These are phyloP conservation scores for Tylopilus balloui DNA, from an alignment of 768 basidiomycete genomes.

Conservation along the genomic window DNA sequence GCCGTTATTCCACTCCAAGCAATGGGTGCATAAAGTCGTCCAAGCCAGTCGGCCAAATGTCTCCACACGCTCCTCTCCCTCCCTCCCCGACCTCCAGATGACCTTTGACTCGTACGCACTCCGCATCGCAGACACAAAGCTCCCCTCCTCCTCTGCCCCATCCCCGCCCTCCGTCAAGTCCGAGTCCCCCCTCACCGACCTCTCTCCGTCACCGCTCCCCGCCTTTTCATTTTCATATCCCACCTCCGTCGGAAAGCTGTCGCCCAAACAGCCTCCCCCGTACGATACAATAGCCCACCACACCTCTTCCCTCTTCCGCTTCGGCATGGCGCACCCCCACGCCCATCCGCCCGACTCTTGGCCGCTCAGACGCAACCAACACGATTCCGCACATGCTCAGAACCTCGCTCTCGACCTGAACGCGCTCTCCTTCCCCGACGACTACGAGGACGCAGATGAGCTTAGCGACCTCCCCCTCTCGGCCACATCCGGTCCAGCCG, in stretches of 20 bases:
- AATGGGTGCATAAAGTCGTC: conserved; percentile 10
- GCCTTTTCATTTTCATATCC: conserved; percentile 26
- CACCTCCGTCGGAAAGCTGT: neutral
- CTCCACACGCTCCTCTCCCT: neutral
- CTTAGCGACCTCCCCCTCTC: conserved; percentile 42
- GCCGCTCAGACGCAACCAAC: conserved; percentile 18
- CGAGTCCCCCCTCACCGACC: conserved; percentile 21
- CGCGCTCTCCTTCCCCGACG: conserved; percentile 50
- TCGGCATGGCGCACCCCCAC: conserved; percentile 24
- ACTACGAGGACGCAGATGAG: conserved; percentile 59
- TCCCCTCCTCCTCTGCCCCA: conserved; percentile 1
- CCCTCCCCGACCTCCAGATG: conserved; percentile 10
- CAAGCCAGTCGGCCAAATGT: neutral
- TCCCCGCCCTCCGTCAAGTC: conserved; percentile 27
- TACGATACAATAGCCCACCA: neutral
- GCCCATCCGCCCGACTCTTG: conserved; percentile 19
- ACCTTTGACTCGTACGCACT: conserved; percentile 22
- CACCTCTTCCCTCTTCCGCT: conserved; percentile 19
- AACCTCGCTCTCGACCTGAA: conserved; percentile 23
- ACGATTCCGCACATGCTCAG: conserved; percentile 5
- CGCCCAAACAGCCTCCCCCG: neutral
- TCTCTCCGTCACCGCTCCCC: conserved; percentile 19
- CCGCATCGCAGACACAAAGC: conserved; percentile 11
- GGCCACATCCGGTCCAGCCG: conserved; percentile 19
- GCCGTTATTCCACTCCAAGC: neutral